Conservation (phyloP, 371 early-diverging fungal species). For the Mucor sp. region DNA sequence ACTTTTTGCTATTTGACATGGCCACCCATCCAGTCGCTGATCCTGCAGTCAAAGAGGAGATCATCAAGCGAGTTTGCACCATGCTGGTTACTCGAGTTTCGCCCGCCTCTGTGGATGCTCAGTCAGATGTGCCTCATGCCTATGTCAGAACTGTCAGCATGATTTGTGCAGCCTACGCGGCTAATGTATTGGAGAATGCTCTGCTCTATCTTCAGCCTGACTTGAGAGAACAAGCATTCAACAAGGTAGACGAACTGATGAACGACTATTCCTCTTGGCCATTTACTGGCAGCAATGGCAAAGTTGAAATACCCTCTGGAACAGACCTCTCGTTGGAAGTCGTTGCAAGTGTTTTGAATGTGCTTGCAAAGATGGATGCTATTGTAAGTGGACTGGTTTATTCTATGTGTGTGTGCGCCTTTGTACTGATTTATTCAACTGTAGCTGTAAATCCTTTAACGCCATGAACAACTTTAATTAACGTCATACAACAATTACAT, state of each 20-base stretch:
- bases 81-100: constrained; percentile 62
- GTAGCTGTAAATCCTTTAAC: background rate
- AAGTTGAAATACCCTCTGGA: constrained; percentile 55
- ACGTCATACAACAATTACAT: background rate
- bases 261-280: constrained; percentile 84
- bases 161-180: constrained; percentile 96
- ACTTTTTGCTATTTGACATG: constrained; percentile 95
- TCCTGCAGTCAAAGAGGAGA: constrained; percentile 80
- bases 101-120: constrained; percentile 39
- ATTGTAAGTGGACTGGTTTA: constrained; percentile 57
- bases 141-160: constrained; percentile 81
- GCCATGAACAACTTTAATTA: background rate
- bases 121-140: constrained; percentile 49
- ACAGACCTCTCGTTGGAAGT: constrained; percentile 70
- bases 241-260: constrained; percentile 87
- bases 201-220: constrained; percentile 80
- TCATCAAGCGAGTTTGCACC: constrained; percentile 81
- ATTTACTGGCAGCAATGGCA: constrained; percentile 65
- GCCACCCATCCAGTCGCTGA: constrained; percentile 93
- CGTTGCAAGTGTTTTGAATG: constrained; percentile 76
- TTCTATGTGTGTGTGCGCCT: background rate
- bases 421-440: background rate
- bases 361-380: constrained; percentile 88
- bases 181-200: constrained; percentile 95
- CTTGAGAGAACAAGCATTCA: constrained; percentile 86